Conservation (phyloP, 2,329 filamentous ascomycete species). For the Bipolaris victoriae region DNA sequence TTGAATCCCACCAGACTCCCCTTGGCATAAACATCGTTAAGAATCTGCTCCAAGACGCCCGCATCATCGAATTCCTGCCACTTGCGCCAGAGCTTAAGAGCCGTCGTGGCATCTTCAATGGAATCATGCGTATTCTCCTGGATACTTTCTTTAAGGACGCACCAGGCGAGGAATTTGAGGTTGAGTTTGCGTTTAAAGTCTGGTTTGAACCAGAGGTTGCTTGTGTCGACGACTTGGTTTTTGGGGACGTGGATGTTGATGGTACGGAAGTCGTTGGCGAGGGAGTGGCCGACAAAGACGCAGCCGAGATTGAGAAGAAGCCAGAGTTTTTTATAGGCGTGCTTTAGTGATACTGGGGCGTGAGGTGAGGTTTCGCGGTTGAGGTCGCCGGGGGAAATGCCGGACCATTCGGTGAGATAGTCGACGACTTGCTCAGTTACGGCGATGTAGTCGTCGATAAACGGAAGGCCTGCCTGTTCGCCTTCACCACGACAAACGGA, state of each 20-base stretch:
- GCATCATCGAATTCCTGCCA: constrained; percentile 88
- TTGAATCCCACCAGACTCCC: constrained; percentile 60
- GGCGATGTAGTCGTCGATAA: constrained; percentile 96
- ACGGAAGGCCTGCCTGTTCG: constrained; percentile 78
- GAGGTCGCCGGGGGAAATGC: constrained; percentile 84
- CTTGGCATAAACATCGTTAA: constrained; percentile 82
- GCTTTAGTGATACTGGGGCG: constrained; percentile 84
- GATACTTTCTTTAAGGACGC: constrained; percentile 87
- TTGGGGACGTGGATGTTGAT: constrained; percentile 97
- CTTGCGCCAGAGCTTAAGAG: constrained; percentile 86
- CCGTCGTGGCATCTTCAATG: constrained; percentile 92
- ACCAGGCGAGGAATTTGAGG: constrained; percentile 88
- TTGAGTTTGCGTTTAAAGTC: constrained; percentile 84
- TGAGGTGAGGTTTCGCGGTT: constrained; percentile 79
- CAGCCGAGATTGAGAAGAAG: constrained; percentile 92
- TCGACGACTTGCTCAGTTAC: constrained; percentile 92
- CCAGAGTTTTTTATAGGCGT: constrained; percentile 98
- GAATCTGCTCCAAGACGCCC: constrained; percentile 79
- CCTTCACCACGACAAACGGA: constrained; percentile 86
- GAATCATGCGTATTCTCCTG: constrained; percentile 92
- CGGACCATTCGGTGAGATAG: constrained; percentile 92
- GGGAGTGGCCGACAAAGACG: constrained; percentile 89
- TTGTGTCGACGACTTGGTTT: constrained; percentile 90
- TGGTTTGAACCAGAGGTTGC: constrained; percentile 85
- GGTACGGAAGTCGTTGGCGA: constrained; percentile 95